Conservation (phyloP, 139 green algal species). For the Trebouxia sp. region DNA sequence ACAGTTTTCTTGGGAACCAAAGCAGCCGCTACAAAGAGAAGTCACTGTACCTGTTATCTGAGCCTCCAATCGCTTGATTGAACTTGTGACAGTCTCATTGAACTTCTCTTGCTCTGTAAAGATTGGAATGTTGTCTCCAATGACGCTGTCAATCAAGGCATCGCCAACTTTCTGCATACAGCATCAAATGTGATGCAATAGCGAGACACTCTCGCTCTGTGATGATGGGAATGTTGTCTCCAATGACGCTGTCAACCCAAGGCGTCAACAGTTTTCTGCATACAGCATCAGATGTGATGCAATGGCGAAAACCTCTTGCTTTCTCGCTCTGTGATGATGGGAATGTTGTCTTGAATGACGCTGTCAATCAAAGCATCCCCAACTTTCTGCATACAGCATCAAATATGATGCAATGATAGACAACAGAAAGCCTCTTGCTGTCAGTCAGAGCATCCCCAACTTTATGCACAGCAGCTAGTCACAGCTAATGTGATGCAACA, state of each 20-base stretch:
- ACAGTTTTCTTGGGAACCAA: not conserved
- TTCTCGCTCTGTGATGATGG: conserved; percentile 90
- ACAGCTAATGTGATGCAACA: too few species aligned
- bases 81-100: conserved; percentile 82
- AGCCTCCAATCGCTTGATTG: conserved; percentile 80
- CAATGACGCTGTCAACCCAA: conserved; percentile 87
- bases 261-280: conserved; percentile 79
- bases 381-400: conserved; percentile 60
- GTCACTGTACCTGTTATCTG: conserved; percentile 9
- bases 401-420: too few species aligned
- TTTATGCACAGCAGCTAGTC: too few species aligned
- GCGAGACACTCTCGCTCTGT: conserved; percentile 89
- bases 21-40: not conserved
- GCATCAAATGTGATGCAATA: too few species aligned
- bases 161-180: conserved; percentile 81
- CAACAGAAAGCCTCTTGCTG: too few species aligned
- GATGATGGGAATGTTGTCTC: conserved; percentile 94
- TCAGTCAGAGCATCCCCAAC: conserved; percentile 96
- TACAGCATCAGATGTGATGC: too few species aligned
- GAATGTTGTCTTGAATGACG: conserved; percentile 92
- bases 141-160: conserved; percentile 89
- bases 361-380: conserved; percentile 95
- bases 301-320: too few species aligned
- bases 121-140: conserved; percentile 94
- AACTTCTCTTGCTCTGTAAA: conserved; percentile 92